phyloP scores from a whole-genome alignment of 2,329 filamentous ascomycete species.

The Leptodontidium sp. region DNA sequence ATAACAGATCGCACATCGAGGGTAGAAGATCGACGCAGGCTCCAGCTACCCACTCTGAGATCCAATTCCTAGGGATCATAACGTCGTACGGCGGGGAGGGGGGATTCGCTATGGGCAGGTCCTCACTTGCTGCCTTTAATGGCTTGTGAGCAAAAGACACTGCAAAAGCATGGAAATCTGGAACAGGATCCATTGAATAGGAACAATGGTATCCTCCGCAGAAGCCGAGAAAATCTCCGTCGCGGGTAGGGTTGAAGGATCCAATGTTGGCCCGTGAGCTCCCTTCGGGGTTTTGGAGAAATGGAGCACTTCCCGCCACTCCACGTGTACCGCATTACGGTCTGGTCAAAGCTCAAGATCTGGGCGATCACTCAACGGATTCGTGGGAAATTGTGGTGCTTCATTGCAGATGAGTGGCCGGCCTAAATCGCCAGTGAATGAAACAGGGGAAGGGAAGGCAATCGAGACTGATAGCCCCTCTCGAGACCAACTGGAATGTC shows the following conservation, averaged over 20 bases:
- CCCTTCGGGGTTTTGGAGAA: not conserved
- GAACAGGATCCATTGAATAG: no score
- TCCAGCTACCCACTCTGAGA: no score
- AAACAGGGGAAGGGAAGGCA: not conserved
- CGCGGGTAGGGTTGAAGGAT: not conserved
- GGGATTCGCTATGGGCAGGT: no score
- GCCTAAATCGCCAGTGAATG: not conserved
- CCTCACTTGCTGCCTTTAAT: no score
- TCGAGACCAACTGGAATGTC: not conserved
- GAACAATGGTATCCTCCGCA: not conserved
- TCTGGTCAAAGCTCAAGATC: slow-evolving; percentile 1
- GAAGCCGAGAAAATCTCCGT: not conserved
- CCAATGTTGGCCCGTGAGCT: slow-evolving; percentile 1
- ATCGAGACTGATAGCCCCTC: not conserved
- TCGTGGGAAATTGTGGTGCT: not conserved
- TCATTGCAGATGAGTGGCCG: not conserved
- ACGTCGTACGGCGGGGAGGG: no score
- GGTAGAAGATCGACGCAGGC: no score
- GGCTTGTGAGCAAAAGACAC: no score
- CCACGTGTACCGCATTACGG: not conserved
- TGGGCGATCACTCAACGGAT: not conserved
- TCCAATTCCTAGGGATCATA: no score
- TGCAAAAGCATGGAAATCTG: no score
- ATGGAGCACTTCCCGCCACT: not conserved
- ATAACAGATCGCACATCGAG: no score